Evolutionary conservation across 225 moss, liverwort and hornwort species (phyloP).

Genomic region (Pleurozium schreberi): DNA sequence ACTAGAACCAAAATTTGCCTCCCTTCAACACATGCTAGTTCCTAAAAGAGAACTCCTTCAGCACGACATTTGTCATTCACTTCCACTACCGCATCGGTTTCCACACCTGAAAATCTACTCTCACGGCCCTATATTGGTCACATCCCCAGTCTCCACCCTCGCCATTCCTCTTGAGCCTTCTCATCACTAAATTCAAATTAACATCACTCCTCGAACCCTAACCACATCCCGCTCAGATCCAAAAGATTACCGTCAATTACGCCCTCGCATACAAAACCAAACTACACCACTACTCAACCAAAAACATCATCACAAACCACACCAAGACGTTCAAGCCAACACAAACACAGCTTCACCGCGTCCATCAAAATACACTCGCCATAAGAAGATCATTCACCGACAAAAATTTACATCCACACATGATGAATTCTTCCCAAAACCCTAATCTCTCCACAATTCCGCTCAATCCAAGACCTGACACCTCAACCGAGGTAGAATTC

Average conservation of each 20-base stretch:
- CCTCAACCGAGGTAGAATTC: neutral
- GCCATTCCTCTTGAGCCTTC: neutral
- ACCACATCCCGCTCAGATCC: constrained; percentile 9
- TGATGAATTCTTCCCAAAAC: neutral
- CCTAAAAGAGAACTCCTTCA: neutral
- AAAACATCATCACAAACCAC: neutral
- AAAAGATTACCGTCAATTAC: neutral
- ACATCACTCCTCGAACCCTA: constrained; percentile 7
- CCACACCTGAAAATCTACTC: neutral
- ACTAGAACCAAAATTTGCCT: neutral
- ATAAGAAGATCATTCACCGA: neutral
- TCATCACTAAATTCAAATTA: constrained; percentile 1
- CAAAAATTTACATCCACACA: neutral
- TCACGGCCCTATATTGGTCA: neutral
- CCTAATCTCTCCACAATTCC: neutral
- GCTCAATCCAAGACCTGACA: neutral
- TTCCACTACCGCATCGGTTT: neutral
- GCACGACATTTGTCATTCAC: neutral
- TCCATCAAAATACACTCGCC: neutral
- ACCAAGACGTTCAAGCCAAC: neutral
- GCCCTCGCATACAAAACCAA: neutral
- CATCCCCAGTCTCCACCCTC: constrained; percentile 2
- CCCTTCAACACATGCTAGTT: neutral
- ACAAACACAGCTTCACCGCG: neutral
- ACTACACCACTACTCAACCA: neutral